Evolutionary conservation across 208 protist species (phyloP), one percentile per base, ranked within the genome.

Genomic region (Acanthamoeba castellanii): DNA sequence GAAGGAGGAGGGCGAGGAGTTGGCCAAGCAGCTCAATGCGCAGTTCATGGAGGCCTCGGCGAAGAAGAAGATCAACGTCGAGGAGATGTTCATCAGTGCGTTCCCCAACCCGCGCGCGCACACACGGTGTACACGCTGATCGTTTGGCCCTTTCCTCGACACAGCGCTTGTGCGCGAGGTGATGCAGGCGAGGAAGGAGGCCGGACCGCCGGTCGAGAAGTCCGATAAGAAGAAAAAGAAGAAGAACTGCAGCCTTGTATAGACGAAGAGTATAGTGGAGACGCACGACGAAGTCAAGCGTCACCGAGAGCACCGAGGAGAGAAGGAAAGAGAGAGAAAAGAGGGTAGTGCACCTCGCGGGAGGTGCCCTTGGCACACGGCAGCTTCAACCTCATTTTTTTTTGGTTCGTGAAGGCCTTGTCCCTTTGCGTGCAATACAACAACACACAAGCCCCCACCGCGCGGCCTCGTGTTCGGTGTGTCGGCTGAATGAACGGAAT

Each of bases 11-110:
- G 96, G 94, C 11, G 27, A 90, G 42, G 89, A 70, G 25, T 34
- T 96, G 25, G 96, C 96, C n/a, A 93, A 95, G 34, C 57, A 95
- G 94, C 66, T 94, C 92, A 78, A 78, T 32, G 70, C 37, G 32
- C 16, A 52, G 8, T 96, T 96, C 61, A 84, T 96, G 13, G 96
- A 96, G 74, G 68, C 95, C 70, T 94, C 81, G 68, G 96, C 96
- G 9, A 96, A 96, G 68, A 72, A 32, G 18, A 47, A 68, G 30
- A 66, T 72, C 45, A 95, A 94, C 32, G 89, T 96, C 64, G 70
- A 95, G 3, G 91, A 96, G 14, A 85, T 82, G 45, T 96, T 89
- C 72, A 82, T 82, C 72, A 82, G 72, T 82, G 22, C 37, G 8
- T 50, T 14, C 11, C 20, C 37, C 14, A 2, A 3, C 37, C 6